A percentile compares a stretch with the other conserved stretches of the same genome.
These are phyloP conservation scores for Fusarium subglutinans DNA, from an alignment of 2,329 filamentous ascomycete species.

Conservation along the genomic window DNA sequence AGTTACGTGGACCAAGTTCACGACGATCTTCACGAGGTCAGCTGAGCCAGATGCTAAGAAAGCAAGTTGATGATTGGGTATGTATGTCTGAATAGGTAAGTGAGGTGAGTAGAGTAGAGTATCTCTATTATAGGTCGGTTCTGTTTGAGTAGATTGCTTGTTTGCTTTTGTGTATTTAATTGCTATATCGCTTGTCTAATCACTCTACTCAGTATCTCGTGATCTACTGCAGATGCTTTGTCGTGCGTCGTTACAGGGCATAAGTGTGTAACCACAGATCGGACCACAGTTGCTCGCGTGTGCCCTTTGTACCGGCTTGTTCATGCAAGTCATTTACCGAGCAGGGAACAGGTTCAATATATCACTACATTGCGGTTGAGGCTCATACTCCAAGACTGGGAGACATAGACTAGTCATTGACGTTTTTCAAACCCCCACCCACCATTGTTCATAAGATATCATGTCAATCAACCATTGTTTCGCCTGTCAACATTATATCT, in stretches of 20 bases:
- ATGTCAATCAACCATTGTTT: neutral
- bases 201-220: neutral
- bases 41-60: neutral
- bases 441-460: neutral
- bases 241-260: conserved; percentile 4
- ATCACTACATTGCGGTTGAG: neutral
- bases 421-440: neutral
- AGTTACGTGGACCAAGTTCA: neutral
- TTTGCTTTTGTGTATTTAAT: neutral
- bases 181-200: neutral
- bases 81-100: neutral
- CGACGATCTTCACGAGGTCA: neutral
- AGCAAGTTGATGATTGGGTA: neutral
- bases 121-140: neutral
- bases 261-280: neutral
- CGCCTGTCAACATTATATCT: neutral
- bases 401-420: neutral
- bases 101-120: neutral
- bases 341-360: neutral
- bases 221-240: conserved; percentile 9
- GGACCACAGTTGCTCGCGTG: neutral
- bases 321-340: neutral
- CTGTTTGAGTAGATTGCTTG: neutral
- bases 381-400: neutral
- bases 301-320: neutral